phyloP scores from a whole-genome alignment of 164 flowering plant genomes.

The Chimonanthus praecox region DNA sequence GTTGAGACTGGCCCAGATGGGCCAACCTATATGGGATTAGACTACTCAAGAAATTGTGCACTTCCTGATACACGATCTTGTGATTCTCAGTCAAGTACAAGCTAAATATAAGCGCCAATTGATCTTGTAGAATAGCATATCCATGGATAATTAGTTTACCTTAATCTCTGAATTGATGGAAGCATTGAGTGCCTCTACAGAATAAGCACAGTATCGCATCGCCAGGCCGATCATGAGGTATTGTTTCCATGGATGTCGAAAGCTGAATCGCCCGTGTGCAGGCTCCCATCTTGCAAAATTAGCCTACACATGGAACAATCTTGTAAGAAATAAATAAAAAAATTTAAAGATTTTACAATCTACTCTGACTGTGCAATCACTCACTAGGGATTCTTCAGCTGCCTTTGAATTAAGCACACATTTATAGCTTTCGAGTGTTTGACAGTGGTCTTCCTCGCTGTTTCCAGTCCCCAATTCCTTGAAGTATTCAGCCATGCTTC shows the following conservation, averaged over 20 bases:
- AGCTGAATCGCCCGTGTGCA: slow-evolving; percentile 67
- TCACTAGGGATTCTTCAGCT: slow-evolving; percentile 60
- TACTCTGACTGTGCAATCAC: background rate
- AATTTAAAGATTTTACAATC: background rate
- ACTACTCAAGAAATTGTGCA: no score
- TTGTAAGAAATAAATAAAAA: background rate
- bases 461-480: background rate
- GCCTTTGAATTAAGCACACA: slow-evolving; percentile 64
- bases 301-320: slow-evolving; percentile 29
- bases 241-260: slow-evolving; percentile 75
- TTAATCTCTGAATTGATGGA: slow-evolving; percentile 46
- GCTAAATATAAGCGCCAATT: no score
- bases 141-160: slow-evolving; percentile 24
- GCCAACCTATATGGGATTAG: no score
- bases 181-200: slow-evolving; percentile 58
- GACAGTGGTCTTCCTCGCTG: slow-evolving; percentile 14
- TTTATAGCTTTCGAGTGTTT: slow-evolving; percentile 43
- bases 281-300: slow-evolving; percentile 93
- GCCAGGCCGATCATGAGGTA: slow-evolving; percentile 60
- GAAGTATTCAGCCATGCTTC: slow-evolving; percentile 40
- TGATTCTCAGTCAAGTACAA: no score
- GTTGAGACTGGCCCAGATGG: no score
- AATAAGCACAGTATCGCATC: slow-evolving; percentile 54
- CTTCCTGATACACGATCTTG: no score
- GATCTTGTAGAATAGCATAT: no score